Evolutionary conservation across 345 rosid genomes (phyloP).

Genomic region (Salix udensis): DNA sequence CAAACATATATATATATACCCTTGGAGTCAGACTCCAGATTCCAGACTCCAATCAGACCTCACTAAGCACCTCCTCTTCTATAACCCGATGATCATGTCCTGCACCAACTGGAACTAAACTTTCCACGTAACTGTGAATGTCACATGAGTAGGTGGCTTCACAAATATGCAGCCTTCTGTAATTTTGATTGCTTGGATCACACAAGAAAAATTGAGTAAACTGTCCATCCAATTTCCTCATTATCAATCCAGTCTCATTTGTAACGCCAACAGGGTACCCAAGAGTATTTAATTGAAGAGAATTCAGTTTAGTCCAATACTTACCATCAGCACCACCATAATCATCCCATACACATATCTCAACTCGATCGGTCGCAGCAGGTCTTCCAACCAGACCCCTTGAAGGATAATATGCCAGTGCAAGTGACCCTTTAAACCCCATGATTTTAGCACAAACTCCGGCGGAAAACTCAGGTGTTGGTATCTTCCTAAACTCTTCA

Average conservation of each 20-base stretch:
- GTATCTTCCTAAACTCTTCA: slow-evolving; percentile 15
- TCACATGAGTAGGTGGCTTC: slow-evolving; percentile 15
- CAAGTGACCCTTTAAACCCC: slow-evolving; percentile 22
- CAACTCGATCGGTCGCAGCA: slow-evolving; percentile 6
- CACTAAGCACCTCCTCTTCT: background rate
- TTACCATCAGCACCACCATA: background rate
- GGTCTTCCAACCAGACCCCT: background rate
- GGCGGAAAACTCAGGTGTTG: background rate
- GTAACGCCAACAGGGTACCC: slow-evolving; percentile 22
- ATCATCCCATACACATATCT: slow-evolving; percentile 21
- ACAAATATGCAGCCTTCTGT: slow-evolving; percentile 5
- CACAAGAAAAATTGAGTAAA: background rate
- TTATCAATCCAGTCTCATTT: slow-evolving; percentile 22
- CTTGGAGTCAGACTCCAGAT: background rate
- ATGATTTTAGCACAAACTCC: slow-evolving; percentile 15
- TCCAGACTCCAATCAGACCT: background rate
- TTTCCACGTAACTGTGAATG: slow-evolving; percentile 27
- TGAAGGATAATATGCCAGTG: slow-evolving; percentile 19
- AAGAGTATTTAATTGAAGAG: background rate
- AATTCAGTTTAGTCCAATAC: slow-evolving; percentile 6
- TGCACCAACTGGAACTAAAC: slow-evolving; percentile 26
- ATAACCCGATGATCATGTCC: background rate
- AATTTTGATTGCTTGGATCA: background rate
- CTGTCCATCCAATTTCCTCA: slow-evolving; percentile 10
- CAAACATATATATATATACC: background rate